Evolutionary conservation across 169 alveolate genomes (phyloP).

Genomic region (Neospora caninum): DNA sequence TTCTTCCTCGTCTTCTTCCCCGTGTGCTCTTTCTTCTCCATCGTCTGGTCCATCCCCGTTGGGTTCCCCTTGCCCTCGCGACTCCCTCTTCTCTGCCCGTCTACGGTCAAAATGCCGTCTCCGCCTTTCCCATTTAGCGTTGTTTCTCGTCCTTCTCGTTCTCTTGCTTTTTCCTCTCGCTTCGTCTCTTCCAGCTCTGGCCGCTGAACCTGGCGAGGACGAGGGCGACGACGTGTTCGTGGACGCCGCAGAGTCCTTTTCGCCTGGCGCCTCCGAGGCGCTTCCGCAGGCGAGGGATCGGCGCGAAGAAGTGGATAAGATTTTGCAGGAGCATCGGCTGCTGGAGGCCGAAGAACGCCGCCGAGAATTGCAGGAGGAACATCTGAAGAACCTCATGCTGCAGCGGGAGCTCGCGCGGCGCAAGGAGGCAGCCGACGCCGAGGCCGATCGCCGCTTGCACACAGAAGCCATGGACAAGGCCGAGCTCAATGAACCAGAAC

Average conservation of each 20-base stretch:
- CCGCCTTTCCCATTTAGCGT: neutral
- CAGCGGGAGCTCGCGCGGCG: neutral
- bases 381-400: neutral
- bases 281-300: neutral
- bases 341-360: neutral
- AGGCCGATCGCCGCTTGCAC: neutral
- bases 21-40: neutral
- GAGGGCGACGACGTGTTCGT: neutral
- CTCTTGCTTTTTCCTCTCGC: neutral
- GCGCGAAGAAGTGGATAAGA: neutral
- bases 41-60: neutral
- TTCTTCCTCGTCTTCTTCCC: neutral
- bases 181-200: neutral
- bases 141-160: neutral
- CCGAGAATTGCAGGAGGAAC: neutral
- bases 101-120: too few relatives aligned
- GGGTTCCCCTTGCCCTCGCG: neutral
- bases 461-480: neutral
- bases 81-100: too few relatives aligned
- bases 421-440: neutral
- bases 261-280: neutral
- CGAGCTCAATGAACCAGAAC: neutral
- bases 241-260: neutral
- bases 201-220: neutral
- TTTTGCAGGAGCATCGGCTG: neutral